Base-by-base conservation (phyloP, 2,329 filamentous ascomycete genomes). In the Hymenoscyphus salicellus region DNA sequence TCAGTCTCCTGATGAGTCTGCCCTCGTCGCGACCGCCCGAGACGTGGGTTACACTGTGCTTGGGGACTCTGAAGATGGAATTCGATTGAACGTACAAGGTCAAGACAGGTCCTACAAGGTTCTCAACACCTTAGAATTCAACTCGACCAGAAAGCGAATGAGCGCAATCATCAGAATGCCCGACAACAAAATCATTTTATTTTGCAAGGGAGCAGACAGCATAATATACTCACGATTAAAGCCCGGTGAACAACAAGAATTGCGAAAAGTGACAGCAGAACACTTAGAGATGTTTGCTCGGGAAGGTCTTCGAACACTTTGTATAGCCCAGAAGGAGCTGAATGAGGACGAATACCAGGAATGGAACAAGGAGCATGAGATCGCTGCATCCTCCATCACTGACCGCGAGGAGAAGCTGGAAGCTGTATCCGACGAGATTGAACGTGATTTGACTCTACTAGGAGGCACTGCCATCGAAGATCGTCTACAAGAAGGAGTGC, bases 391-490 rank as follows among this genome's bases (percentile, higher is more conserved):
- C 2, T 87, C 95, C 4, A 84, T 99, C 58, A 86, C 90, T 43
- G 86, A 96, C 63, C 90, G 95, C 73, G 96, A 99, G 74, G 92
- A 97, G 72, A 97, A 96, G 77, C 81, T 99, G 33, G 95, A 99
- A 76, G 87, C 88, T 66, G 91, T 96, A 16, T 90, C 95, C 2
- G 94, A 97, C 75, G 82, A 87, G 65, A 97, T 99, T 68, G 95
- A 99, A 78, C 91, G 92, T 68, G 89, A 98, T 17, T 83, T 99
- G 6, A 91, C 85, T 64, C 85, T 99, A 6, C 80, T 99, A 26
- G 95, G 95, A 66, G 95, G 95, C 56, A 99, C 95, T 20, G 95
- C 95, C 52, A 99, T 99, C 70, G 95, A 99, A 78, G 95, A 99
- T 82, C 88, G 93, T 71, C 83, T 99, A 32, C 95, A 99, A 78